Evolutionary conservation across 139 green algal genomes (phyloP).

Genomic region (Edaphochlamys debaryana): DNA sequence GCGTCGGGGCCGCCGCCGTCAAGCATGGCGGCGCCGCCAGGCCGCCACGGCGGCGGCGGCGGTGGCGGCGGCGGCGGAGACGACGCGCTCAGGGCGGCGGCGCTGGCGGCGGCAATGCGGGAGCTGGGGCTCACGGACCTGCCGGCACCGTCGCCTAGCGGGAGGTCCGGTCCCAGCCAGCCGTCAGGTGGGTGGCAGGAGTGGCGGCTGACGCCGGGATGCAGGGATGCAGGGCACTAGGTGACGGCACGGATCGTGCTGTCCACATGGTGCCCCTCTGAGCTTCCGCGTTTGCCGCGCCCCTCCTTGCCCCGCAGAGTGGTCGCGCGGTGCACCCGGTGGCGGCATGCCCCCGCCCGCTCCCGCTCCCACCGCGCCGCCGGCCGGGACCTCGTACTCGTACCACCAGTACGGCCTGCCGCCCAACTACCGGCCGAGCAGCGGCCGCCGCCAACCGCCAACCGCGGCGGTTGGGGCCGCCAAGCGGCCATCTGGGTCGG

Average conservation of each 20-base stretch:
- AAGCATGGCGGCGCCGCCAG: neutral
- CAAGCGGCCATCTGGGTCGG: too few relatives aligned
- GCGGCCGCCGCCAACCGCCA: conserved; percentile 1
- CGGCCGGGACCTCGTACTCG: neutral
- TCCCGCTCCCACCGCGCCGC: too few relatives aligned
- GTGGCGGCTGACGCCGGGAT: too few relatives aligned
- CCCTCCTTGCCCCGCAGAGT: too few relatives aligned
- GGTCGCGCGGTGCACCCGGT: too few relatives aligned
- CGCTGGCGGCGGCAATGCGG: conserved; percentile 22
- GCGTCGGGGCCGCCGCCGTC: neutral
- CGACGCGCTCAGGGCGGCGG: conserved; percentile 12
- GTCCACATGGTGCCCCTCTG: too few relatives aligned
- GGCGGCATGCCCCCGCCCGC: too few relatives aligned
- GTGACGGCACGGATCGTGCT: too few relatives aligned
- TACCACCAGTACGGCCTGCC: conserved; percentile 36
- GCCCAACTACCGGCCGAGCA: conserved; percentile 42
- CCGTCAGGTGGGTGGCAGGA: neutral
- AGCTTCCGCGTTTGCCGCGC: too few relatives aligned
- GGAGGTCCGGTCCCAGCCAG: neutral
- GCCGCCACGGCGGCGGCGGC: too few relatives aligned
- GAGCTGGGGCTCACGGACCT: conserved; percentile 31
- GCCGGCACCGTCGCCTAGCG: neutral
- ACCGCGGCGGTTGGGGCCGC: neutral
- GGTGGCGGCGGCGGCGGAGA: neutral
- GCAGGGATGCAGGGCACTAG: too few relatives aligned